Conservation (phyloP, 2,329 filamentous ascomycete species). For the Microdochium bolleyi region DNA sequence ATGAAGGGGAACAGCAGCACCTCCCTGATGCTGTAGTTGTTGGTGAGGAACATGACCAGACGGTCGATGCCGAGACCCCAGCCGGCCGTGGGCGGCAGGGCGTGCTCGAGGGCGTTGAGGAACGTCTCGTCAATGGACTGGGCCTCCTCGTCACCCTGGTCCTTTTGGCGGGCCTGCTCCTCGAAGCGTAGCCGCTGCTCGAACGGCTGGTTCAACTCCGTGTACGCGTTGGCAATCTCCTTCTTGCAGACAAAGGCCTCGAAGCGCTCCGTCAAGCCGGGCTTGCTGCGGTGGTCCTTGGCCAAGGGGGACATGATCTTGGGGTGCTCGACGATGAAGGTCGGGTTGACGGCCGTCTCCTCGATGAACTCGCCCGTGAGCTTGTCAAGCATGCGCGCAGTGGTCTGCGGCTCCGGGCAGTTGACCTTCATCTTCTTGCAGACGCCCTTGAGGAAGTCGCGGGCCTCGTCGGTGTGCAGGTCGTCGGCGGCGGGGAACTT, state of each 20-base stretch:
- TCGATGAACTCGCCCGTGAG: constrained; percentile 92
- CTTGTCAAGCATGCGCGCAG: constrained; percentile 93
- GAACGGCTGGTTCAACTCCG: constrained; percentile 94
- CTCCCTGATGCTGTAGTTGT: constrained; percentile 95
- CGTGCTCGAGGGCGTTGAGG: constrained; percentile 81
- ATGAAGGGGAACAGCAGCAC: constrained; percentile 96
- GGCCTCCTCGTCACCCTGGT: constrained; percentile 92
- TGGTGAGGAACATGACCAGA: constrained; percentile 89
- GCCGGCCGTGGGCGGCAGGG: constrained; percentile 86
- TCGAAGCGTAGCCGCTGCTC: constrained; percentile 89
- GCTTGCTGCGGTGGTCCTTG: constrained; percentile 79
- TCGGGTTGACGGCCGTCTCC: constrained; percentile 87
- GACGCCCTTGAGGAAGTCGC: constrained; percentile 75
- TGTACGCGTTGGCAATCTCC: constrained; percentile 93
- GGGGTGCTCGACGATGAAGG: constrained; percentile 78
- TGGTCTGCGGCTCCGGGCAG: constrained; percentile 84
- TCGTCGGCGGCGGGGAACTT: constrained; percentile 88
- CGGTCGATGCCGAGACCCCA: constrained; percentile 97
- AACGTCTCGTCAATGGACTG: constrained; percentile 96
- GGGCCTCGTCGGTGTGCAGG: constrained; percentile 83
- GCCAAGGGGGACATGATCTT: constrained; percentile 80
- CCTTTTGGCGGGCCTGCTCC: constrained; percentile 94
- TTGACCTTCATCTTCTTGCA: constrained; percentile 88
- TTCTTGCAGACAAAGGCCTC: constrained; percentile 97
- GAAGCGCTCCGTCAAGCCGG: constrained; percentile 91